Evolutionary conservation across 176 grass and related monocot genomes (phyloP).

Genomic region (Tillandsia fasciculata): DNA sequence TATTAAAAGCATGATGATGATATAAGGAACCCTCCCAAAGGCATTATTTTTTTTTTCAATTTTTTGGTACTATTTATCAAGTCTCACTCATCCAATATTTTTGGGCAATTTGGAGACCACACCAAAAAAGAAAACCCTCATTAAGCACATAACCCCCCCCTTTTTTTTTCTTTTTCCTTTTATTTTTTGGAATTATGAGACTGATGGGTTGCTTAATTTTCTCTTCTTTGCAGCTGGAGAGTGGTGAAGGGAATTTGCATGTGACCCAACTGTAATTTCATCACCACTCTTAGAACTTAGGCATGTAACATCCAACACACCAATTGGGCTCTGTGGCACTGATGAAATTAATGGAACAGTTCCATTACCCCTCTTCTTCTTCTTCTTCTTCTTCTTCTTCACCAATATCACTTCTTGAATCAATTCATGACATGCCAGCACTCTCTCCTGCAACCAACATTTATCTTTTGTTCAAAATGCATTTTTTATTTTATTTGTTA

Average conservation of each 20-base stretch:
- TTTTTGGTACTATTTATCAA: no score
- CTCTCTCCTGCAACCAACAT: conserved; percentile 35
- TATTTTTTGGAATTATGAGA: neutral
- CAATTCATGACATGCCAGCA: conserved; percentile 54
- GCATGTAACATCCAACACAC: conserved; percentile 50
- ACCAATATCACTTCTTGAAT: conserved; percentile 43
- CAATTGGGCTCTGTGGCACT: conserved; percentile 53
- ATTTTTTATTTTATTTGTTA: neutral
- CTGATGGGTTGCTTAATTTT: conserved; percentile 33
- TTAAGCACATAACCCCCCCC: neutral
- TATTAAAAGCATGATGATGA: neutral
- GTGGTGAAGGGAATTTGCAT: conserved; percentile 36
- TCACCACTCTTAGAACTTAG: conserved; percentile 46
- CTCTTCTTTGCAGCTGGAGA: conserved; percentile 55
- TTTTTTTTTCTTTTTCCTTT: neutral
- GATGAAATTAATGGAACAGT: conserved; percentile 13
- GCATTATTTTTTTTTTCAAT: no score
- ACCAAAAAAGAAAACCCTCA: neutral
- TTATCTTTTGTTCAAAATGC: neutral
- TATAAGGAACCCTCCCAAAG: neutral
- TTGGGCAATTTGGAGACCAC: neutral
- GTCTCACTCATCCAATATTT: neutral
- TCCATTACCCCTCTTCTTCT: conserved; percentile 15
- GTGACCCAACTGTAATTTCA: conserved; percentile 36
- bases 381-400: conserved; percentile 23